Evolutionary conservation across 2,329 filamentous ascomycete species (phyloP).

Genomic region (Aspergillus flavus): DNA sequence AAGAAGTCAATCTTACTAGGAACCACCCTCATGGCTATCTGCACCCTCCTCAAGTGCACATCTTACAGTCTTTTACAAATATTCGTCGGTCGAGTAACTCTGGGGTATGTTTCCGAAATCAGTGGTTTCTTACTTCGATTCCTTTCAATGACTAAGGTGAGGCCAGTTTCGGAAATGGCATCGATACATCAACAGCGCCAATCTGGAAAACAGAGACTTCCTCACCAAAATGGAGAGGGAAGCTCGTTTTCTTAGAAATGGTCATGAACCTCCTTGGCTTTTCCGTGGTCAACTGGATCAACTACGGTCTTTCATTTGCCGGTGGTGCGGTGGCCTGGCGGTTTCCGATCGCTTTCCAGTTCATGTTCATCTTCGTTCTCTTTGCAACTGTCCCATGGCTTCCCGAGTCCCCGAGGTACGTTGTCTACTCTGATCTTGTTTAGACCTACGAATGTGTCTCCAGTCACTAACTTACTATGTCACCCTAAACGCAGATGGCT

Average conservation of each 20-base stretch:
- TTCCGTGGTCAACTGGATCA: constrained; percentile 55
- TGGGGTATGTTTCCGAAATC: constrained; percentile 9
- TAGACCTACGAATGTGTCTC: too few relatives aligned
- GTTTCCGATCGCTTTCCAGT: constrained; percentile 52
- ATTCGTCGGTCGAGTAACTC: constrained; percentile 52
- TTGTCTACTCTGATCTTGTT: too few relatives aligned
- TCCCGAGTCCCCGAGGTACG: constrained; percentile 23
- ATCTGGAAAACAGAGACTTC: constrained; percentile 57
- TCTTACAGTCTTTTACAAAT: constrained; percentile 52
- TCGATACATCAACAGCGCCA: constrained; percentile 54
- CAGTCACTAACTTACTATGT: too few relatives aligned
- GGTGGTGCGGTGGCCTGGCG: constrained; percentile 48
- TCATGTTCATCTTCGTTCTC: constrained; percentile 53
- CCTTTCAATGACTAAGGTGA: too few relatives aligned
- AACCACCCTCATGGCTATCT: constrained; percentile 52
- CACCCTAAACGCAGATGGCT: constrained; percentile 39
- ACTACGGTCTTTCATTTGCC: constrained; percentile 53
- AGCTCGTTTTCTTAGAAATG: constrained; percentile 52
- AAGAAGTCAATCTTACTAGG: constrained; percentile 51
- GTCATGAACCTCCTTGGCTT: constrained; percentile 56
- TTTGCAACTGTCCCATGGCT: constrained; percentile 46
- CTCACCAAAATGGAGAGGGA: constrained; percentile 48
- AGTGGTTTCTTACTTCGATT: too few relatives aligned
- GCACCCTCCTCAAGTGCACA: constrained; percentile 52
- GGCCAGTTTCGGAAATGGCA: constrained; percentile 36